A percentile compares a stretch with the other conserved stretches of the same genome.
Conservation (phyloP, 129 eudicot species). For the Apium graveolens region DNA sequence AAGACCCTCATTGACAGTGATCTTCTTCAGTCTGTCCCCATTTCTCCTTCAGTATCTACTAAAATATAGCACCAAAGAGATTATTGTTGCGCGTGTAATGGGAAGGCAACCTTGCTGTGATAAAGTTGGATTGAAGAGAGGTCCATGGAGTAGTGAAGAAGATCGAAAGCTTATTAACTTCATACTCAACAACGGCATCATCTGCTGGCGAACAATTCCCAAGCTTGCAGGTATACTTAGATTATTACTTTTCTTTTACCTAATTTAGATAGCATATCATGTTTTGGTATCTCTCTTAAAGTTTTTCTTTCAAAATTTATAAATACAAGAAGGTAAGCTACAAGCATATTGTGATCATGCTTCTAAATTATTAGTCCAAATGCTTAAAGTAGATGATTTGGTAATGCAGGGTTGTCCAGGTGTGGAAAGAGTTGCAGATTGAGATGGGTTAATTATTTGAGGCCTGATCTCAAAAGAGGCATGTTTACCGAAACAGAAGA, state of each 20-base stretch:
- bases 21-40: not conserved
- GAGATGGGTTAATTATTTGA: slow-evolving; percentile 75
- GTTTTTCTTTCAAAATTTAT: not conserved
- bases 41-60: not conserved
- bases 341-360: not conserved
- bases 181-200: slow-evolving; percentile 60
- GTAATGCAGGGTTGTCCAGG: slow-evolving; percentile 52
- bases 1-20: not conserved
- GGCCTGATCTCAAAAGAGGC: slow-evolving; percentile 83
- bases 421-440: slow-evolving; percentile 85
- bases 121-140: slow-evolving; percentile 72
- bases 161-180: slow-evolving; percentile 58
- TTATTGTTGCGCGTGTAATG: slow-evolving; percentile 21
- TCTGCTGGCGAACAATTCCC: slow-evolving; percentile 81
- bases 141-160: slow-evolving; percentile 86
- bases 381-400: not conserved
- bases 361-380: not conserved
- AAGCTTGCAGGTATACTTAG: slow-evolving; percentile 57
- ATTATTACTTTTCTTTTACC: too few relatives aligned
- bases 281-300: not conserved
- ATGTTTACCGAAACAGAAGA: slow-evolving; percentile 54
- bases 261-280: not conserved
- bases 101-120: slow-evolving; percentile 87
- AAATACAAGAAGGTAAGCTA: not conserved
- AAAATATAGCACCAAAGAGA: not conserved